phyloP scores from a whole-genome alignment of 495 filamentous ascomycete genomes.

The Jackrogersella minutella region DNA sequence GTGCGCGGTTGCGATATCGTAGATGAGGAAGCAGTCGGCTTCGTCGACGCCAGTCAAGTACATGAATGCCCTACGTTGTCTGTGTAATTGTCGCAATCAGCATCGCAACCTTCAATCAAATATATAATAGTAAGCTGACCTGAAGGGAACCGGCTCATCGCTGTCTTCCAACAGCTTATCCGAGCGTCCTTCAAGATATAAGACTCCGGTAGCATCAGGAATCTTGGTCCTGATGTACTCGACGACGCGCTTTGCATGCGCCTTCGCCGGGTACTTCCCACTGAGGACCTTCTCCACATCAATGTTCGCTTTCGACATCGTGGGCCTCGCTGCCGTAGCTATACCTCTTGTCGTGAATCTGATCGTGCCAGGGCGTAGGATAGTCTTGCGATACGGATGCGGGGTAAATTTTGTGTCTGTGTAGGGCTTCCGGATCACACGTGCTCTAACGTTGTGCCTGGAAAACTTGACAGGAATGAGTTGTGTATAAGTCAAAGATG shows the following conservation, averaged over 20 bases:
- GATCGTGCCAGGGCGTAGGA: constrained; percentile 9
- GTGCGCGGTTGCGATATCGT: constrained; percentile 74
- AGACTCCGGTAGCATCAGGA: constrained; percentile 66
- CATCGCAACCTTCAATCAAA: neutral
- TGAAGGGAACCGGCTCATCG: constrained; percentile 78
- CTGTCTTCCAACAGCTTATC: constrained; percentile 82
- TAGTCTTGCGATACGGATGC: constrained; percentile 25
- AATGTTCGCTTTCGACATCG: constrained; percentile 42
- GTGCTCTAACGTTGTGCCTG: neutral
- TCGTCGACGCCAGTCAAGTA: constrained; percentile 90
- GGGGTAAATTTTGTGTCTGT: constrained; percentile 29
- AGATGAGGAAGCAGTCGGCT: constrained; percentile 82
- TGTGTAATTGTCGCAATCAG: constrained; percentile 44
- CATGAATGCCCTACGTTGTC: constrained; percentile 92
- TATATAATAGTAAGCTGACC: constrained; percentile 56
- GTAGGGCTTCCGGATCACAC: constrained; percentile 20
- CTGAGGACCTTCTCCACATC: constrained; percentile 52
- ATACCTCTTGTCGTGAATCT: constrained; percentile 13
- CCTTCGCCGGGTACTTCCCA: constrained; percentile 95
- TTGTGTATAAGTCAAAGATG: neutral
- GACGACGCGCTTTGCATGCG: constrained; percentile 82
- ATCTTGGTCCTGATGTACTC: constrained; percentile 71
- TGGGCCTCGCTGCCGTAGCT: constrained; percentile 17
- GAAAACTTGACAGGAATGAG: neutral
- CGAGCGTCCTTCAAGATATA: constrained; percentile 89